Evolutionary conservation across 73 alveolate genomes (phyloP), one percentile per base, ranked within the genome.

Genomic region (Durusdinium trenchii): DNA sequence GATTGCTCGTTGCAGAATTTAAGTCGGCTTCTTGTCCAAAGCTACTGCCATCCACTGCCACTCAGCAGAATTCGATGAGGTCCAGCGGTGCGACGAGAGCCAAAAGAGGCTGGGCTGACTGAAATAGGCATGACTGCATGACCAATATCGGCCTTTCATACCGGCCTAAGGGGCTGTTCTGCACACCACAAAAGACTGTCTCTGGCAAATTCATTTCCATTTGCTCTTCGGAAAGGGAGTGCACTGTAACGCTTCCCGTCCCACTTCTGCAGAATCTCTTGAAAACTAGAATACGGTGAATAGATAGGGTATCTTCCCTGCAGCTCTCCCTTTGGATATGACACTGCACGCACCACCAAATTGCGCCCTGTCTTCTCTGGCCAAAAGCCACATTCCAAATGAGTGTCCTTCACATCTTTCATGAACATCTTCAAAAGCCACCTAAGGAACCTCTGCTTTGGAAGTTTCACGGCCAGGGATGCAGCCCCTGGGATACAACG

Each of bases 221-320:
- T 78, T 42, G 75, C 75, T 42, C 48, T 91, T 76, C 64, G 79
- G 38, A 91, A 35, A 20, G 89, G 89, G 62, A 43, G 42, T 4
- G 89, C 89, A 61, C 61, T 42, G 62, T 78, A 78, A 10, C 69
- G 89, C 42, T 69, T 91, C 28, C 12, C 40, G 69, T 38, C 73
- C 97, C 97, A 91, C 87, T 91, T 76, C 75, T 91, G 97, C 76
- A 91, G 69, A 3, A 64, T 91, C 71, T n/a, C 84, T 45, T 91
- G 97, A 42, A 91, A 76, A 42, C 87, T 69, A 20, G 97, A 91
- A 45, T 47, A 91, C 32, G 97, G 97, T 35, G 87, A 50, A 26
- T 52, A 40, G 76, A 69, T 46, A 32, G 28, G 47, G 57, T 30
- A n/a, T 61, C 97, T 43, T 36, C 97, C 32, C 26, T 64, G 45